Evolutionary conservation across 2,329 filamentous ascomycete genomes (phyloP).

Genomic region (Zymoseptoria tritici): DNA sequence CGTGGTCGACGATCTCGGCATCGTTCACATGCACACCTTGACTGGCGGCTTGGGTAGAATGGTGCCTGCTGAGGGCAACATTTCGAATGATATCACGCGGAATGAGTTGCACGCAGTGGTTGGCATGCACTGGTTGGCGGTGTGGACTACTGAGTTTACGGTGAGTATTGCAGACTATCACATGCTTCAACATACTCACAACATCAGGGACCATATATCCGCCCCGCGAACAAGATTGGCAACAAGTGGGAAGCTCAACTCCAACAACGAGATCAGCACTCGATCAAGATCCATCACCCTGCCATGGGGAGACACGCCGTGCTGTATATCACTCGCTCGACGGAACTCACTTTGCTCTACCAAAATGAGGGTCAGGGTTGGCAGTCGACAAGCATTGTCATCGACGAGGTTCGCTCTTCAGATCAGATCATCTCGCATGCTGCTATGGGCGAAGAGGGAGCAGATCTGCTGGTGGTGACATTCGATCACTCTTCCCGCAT

Average conservation of each 20-base stretch:
- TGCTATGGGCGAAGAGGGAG: conserved; percentile 51
- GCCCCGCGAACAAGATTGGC: conserved; percentile 33
- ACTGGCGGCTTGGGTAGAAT: conserved; percentile 67
- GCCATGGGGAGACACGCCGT: conserved; percentile 64
- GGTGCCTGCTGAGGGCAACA: conserved; percentile 41
- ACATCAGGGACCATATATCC: conserved; percentile 25
- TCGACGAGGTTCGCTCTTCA: conserved; percentile 28
- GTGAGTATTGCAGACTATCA: conserved; percentile 13
- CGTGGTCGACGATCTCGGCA: conserved; percentile 70
- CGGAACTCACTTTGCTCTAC: conserved; percentile 68
- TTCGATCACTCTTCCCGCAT: conserved; percentile 65
- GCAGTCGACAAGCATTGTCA: conserved; percentile 61
- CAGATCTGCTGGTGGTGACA: conserved; percentile 56
- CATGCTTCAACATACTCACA: neutral
- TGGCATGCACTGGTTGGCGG: conserved; percentile 73
- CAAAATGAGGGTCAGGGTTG: conserved; percentile 65
- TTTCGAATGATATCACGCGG: conserved; percentile 57
- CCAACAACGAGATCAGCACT: conserved; percentile 49
- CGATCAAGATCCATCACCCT: conserved; percentile 66
- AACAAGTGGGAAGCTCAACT: conserved; percentile 62
- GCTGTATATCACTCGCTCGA: conserved; percentile 67
- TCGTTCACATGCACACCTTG: conserved; percentile 67
- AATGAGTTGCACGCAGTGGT: conserved; percentile 66
- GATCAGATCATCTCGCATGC: conserved; percentile 74
- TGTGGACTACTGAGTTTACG: conserved; percentile 30